Evolutionary conservation across 768 basidiomycete species (phyloP), one percentile per base, ranked within the genome.

Genomic region (Xerocomellus chrysenteron): DNA sequence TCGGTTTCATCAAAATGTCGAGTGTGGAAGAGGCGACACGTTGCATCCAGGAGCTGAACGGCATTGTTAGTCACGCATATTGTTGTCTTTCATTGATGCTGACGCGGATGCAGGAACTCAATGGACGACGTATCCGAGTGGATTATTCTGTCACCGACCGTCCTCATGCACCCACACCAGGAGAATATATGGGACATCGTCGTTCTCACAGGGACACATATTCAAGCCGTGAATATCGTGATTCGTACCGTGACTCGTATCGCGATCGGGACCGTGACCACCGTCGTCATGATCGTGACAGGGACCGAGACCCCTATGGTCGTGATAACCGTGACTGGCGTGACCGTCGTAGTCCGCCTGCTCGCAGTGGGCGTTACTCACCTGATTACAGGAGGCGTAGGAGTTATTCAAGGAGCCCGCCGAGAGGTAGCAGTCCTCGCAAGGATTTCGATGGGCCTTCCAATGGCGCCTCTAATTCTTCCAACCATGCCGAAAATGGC

Each of bases 1-100:
- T 99, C 62, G 96, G 96, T 42, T 99, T 99, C 71, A 95, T 99
- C 74, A 88, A 87, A 62, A 98, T 99, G 94, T 81, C 82, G 14
- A 81, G 80, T 37, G 82, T 87, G n/a, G 92, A 94, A 56, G 96
- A 97, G 59, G 96, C 96, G 10, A 78, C 84, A 28, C 78, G 87
- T 32, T 95, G 92, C 74, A 90, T 99, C 65, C 84, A 87, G 57
- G 90, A 92, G 66, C 78, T 98, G 47, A 98, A 98, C 68, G 97
- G 97, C 40, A 74, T 95, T 47, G 93, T 95, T 73, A 63, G 91
- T 82, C 17, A 19, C 6, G 0, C 16, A 16, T 40, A 30, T 21
- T 26, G 0, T 7, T 37, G 1, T 47, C 28, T 39, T 32, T 51
- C 24, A 4, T 47, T 30, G 4, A 13, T 57, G 30, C 48, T 69